Conservation (phyloP, 1,284 basidiomycete genomes). For the Ceratorhiza oryzae-sativae region DNA sequence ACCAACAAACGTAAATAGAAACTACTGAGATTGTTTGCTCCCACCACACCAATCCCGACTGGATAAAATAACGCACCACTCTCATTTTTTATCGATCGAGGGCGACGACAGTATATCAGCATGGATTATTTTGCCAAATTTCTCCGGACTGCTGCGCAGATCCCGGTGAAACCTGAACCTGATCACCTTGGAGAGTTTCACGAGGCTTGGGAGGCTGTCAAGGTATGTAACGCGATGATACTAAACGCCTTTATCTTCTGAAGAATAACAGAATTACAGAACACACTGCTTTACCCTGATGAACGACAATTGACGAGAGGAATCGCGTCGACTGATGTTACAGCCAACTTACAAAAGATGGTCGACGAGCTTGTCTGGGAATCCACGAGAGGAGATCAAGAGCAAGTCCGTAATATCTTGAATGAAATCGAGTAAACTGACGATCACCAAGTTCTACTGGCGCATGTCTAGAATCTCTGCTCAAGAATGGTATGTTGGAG, state of each 20-base stretch:
- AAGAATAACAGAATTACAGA: constrained; percentile 54
- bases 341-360: constrained; percentile 78
- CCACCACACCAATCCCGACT: not conserved
- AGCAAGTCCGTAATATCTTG: constrained; percentile 60
- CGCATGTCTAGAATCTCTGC: constrained; percentile 86
- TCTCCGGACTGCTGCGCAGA: constrained; percentile 61
- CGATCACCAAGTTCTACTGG: constrained; percentile 70
- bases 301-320: constrained; percentile 82
- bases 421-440: constrained; percentile 21
- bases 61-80: not conserved
- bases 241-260: constrained; percentile 10
- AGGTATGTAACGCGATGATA: constrained; percentile 56
- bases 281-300: constrained; percentile 78
- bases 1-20: not conserved
- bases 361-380: constrained; percentile 89
- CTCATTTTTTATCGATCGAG: not conserved
- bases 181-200: constrained; percentile 75
- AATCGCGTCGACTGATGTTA: constrained; percentile 83
- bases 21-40: not conserved
- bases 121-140: constrained; percentile 90
- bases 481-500: constrained; percentile 75
- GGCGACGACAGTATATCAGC: not conserved
- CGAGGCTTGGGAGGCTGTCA: constrained; percentile 73
- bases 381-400: constrained; percentile 80
- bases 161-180: constrained; percentile 59